Percentiles rank a stretch among this genome's conserved stretches.
Evolutionary conservation across 1,139 yeast genomes (phyloP).

Genomic region (Sugiyamaella sp.): DNA sequence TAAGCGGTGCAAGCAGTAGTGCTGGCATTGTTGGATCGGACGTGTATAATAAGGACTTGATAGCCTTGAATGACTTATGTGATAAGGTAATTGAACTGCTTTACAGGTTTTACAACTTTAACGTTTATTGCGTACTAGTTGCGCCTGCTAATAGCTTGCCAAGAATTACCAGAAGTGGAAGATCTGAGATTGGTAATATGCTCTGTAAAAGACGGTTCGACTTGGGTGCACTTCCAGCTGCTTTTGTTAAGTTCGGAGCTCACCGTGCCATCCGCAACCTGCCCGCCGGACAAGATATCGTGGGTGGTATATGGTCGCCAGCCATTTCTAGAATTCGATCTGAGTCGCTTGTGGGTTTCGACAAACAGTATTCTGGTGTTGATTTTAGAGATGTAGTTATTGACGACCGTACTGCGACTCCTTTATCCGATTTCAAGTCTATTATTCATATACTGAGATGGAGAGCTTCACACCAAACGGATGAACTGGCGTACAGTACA

Average conservation of each 20-base stretch:
- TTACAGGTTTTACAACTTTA: conserved; percentile 68
- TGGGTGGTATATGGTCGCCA: conserved; percentile 86
- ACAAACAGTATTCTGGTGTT: conserved; percentile 72
- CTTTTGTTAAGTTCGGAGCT: conserved; percentile 79
- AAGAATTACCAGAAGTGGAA: conserved; percentile 78
- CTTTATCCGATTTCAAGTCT: conserved; percentile 70
- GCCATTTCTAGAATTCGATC: conserved; percentile 62
- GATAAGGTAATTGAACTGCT: conserved; percentile 72
- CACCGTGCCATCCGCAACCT: conserved; percentile 66
- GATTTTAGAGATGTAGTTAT: conserved; percentile 73
- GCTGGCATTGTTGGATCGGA: conserved; percentile 29
- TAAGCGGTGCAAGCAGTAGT: conserved; percentile 11
- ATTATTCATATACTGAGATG: conserved; percentile 77
- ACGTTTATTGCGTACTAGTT: conserved; percentile 80
- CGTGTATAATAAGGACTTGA: conserved; percentile 41
- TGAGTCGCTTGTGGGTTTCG: conserved; percentile 53
- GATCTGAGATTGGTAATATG: conserved; percentile 91
- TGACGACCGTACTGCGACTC: conserved; percentile 77
- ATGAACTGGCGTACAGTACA: conserved; percentile 77
- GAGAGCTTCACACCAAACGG: conserved; percentile 74
- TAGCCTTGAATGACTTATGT: conserved; percentile 70
- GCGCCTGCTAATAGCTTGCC: conserved; percentile 85
- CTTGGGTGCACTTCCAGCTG: conserved; percentile 74
- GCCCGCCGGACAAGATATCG: conserved; percentile 76
- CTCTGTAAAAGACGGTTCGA: conserved; percentile 80